These are phyloP conservation scores for Myochromella boudieri DNA, from an alignment of 768 basidiomycete species.

Conservation along the genomic window DNA sequence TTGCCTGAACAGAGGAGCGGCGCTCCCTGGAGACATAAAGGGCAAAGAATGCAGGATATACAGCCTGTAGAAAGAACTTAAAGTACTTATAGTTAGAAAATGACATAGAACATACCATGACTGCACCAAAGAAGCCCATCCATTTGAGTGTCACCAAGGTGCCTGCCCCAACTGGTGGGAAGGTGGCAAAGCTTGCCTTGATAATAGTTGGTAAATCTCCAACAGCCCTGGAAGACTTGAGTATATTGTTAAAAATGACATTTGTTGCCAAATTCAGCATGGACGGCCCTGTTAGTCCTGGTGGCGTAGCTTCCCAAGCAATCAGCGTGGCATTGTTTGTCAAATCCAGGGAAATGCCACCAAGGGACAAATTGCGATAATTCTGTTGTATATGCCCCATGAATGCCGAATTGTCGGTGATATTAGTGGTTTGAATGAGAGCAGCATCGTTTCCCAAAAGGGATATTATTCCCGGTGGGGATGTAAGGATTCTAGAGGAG, in stretches of 20 bases:
- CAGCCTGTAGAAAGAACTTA: conserved; percentile 40
- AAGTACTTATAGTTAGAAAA: neutral
- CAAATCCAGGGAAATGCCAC: conserved; percentile 66
- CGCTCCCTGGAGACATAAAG: conserved; percentile 77
- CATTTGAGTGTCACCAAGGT: conserved; percentile 68
- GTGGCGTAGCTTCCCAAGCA: conserved; percentile 71
- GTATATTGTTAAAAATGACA: conserved; percentile 59
- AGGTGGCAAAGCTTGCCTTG: conserved; percentile 51
- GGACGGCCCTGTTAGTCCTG: conserved; percentile 55
- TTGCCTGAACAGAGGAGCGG: conserved; percentile 71
- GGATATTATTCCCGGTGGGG: conserved; percentile 53
- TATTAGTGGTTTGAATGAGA: conserved; percentile 34
- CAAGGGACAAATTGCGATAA: conserved; percentile 56
- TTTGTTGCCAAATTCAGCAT: conserved; percentile 72
- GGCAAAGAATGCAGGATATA: conserved; percentile 81
- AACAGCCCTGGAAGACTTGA: conserved; percentile 48
- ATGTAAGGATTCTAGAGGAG: conserved; percentile 40
- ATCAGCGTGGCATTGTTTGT: conserved; percentile 51
- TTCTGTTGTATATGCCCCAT: conserved; percentile 48
- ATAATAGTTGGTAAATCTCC: conserved; percentile 49
- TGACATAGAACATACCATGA: conserved; percentile 50
- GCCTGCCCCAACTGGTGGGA: conserved; percentile 56
- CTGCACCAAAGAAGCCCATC: conserved; percentile 71
- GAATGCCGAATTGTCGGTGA: conserved; percentile 63
- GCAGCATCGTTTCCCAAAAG: conserved; percentile 43